Conservation (phyloP, 345 rosid species). For the Hibiscus syriacus region DNA sequence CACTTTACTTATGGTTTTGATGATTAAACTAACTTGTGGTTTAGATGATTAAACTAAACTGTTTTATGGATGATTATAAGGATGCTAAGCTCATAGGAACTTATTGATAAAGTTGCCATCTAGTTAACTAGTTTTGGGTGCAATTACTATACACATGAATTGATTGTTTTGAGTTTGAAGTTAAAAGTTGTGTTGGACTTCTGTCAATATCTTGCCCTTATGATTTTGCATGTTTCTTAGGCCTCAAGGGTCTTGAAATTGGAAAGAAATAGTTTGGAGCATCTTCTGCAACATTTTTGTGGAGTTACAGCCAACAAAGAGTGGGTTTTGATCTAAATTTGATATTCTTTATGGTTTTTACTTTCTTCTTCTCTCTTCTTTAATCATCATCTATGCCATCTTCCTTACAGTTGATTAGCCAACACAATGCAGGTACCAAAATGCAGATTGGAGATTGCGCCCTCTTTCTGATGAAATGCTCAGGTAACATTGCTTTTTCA, state of each 20-base stretch:
- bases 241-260: conserved; percentile 83
- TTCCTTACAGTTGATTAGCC: conserved; percentile 13
- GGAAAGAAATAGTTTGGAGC: conserved; percentile 86
- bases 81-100: background rate
- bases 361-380: conserved; percentile 7
- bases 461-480: conserved; percentile 86
- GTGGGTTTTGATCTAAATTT: conserved; percentile 30
- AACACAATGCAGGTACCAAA: conserved; percentile 71
- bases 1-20: background rate
- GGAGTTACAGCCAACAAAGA: conserved; percentile 83
- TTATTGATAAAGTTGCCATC: background rate
- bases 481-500: conserved; percentile 31
- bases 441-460: conserved; percentile 94
- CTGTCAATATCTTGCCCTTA: background rate
- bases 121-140: background rate
- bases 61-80: background rate
- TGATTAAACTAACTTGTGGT: background rate
- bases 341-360: conserved; percentile 6
- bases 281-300: conserved; percentile 67
- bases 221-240: conserved; percentile 26
- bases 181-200: background rate
- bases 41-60: no score
- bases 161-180: background rate
- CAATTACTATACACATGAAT: background rate
- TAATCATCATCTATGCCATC: background rate